phyloP scores from a whole-genome alignment of 176 grass and related monocot genomes.

The Carex scoparia region DNA sequence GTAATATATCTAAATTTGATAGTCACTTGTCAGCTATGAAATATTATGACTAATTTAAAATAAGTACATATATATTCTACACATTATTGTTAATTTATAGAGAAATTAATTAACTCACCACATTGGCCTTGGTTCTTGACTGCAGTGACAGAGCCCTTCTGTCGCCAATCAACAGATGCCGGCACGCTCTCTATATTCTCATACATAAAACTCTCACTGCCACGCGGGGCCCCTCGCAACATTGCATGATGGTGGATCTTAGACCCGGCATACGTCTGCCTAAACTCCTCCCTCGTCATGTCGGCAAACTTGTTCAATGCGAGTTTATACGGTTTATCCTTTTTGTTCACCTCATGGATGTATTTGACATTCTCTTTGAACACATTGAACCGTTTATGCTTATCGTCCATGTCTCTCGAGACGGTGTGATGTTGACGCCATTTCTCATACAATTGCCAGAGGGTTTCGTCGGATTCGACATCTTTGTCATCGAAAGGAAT shows the following conservation, averaged over 20 bases:
- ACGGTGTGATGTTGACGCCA: constrained; percentile 56
- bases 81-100: background rate
- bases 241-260: constrained; percentile 46
- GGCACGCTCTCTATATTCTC: constrained; percentile 24
- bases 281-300: constrained; percentile 77
- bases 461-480: constrained; percentile 55
- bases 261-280: constrained; percentile 41
- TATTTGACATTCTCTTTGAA: constrained; percentile 66
- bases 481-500: constrained; percentile 50
- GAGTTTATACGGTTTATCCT: constrained; percentile 79
- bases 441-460: constrained; percentile 65
- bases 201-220: constrained; percentile 27
- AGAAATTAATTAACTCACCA: constrained; percentile 31
- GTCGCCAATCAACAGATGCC: constrained; percentile 53
- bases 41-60: background rate
- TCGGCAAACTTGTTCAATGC: constrained; percentile 72
- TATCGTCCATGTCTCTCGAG: constrained; percentile 51
- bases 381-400: constrained; percentile 60
- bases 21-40: background rate
- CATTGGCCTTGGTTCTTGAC: constrained; percentile 84
- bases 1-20: background rate
- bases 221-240: constrained; percentile 25
- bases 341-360: constrained; percentile 64
- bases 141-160: constrained; percentile 47
- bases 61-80: background rate